Evolutionary conservation across 1,139 yeast genomes (phyloP).

Genomic region (Diutina siamensis): DNA sequence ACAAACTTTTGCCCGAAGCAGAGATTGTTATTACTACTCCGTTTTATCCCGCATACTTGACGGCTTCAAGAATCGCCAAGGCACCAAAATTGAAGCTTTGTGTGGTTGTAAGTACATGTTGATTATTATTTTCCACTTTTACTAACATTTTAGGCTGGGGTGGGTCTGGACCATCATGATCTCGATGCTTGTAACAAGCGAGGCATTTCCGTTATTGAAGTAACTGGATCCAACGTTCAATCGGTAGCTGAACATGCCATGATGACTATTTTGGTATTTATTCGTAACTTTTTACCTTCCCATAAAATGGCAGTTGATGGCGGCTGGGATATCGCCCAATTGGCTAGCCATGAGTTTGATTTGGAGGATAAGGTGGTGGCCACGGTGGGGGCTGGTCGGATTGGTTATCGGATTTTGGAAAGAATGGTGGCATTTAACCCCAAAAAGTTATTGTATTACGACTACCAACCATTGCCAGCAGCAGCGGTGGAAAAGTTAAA

Average conservation of each 20-base stretch:
- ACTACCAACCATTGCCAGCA: conserved; percentile 50
- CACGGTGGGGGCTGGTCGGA: conserved; percentile 77
- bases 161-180: conserved; percentile 76
- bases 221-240: conserved; percentile 71
- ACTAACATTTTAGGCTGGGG: conserved; percentile 28
- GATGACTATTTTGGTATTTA: conserved; percentile 61
- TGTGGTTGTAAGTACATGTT: conserved; percentile 51
- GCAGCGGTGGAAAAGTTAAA: conserved; percentile 44
- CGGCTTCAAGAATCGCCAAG: conserved; percentile 50
- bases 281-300: conserved; percentile 71
- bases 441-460: conserved; percentile 61
- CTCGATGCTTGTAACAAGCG: conserved; percentile 58
- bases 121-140: neutral
- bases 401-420: conserved; percentile 67
- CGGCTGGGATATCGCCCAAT: conserved; percentile 71
- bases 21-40: conserved; percentile 76
- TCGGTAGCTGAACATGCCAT: conserved; percentile 78
- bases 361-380: conserved; percentile 67
- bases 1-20: conserved; percentile 55
- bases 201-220: conserved; percentile 61
- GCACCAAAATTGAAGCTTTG: conserved; percentile 67
- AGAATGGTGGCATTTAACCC: conserved; percentile 67
- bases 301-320: conserved; percentile 51
- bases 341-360: conserved; percentile 64
- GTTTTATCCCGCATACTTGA: conserved; percentile 72